Base-by-base conservation (phyloP, 768 basidiomycete genomes). In the Lentinula boryana region DNA sequence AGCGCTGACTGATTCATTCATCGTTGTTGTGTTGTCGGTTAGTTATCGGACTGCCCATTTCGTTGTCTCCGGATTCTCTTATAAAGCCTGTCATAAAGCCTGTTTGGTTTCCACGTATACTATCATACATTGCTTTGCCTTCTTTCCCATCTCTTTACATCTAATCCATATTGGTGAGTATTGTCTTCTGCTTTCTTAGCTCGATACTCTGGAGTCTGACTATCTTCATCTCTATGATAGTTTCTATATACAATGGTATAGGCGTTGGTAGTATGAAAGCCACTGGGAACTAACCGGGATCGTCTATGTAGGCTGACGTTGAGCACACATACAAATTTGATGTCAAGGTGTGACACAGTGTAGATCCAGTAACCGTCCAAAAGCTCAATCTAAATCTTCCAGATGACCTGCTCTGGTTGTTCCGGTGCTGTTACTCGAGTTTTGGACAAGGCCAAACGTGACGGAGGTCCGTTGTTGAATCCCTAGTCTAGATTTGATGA, bases 371-470 rank as follows among this genome's bases (percentile, higher is more conserved):
- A 38, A 0, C 49, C 44, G 10, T 9, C 18, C 5, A 44, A 36
- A 12, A 46, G n/a, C 40, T 46, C 5, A 49, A 23, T 21, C 13
- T 8, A n/a, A 13, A 18, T 32, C 23, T 53, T 32, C 6, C 60
- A 93, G 92, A 95, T 95, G 92, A 84, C 89, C 41, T 96, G 93
- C 76, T 69, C 72, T 32, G 93, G 93, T 31, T 96, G 93, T 76
- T 93, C 92, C 33, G 87, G 88, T 15, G 93, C 93, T 12, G 80
- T 96, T 57, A 79, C 75, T 31, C 84, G 90, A 32, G 93, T 85
- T 13, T 79, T 96, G 44, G 75, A 81, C 63, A 94, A 87, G 74
- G 80, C 85, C 4, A 81, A 89, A 62, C 75, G 79, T 63, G 75
- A 71, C 61, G 76, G 72, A 68, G 66, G 66, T 60, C 21, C 53